A percentile compares a stretch with the other conserved stretches of the same genome.
Conservation (phyloP, 345 rosid species). For the Eucalyptus guilfoylei region DNA sequence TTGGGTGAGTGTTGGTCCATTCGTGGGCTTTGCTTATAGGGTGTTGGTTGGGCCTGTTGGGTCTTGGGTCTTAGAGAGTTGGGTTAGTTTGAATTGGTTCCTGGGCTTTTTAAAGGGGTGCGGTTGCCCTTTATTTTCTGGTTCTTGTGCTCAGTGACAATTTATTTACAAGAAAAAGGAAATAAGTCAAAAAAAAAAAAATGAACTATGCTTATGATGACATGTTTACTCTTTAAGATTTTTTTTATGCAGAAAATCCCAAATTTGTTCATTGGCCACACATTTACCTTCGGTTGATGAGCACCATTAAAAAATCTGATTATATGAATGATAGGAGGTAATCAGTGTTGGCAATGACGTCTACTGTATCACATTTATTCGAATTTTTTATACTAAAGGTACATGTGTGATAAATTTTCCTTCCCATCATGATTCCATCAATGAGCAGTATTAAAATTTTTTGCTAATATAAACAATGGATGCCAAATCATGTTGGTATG, state of each 20-base stretch:
- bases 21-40: not conserved
- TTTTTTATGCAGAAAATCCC: not conserved
- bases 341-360: not conserved
- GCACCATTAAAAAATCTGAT: not conserved
- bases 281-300: not conserved
- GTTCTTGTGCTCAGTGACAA: not conserved
- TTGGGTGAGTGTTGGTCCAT: not conserved
- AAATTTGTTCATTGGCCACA: fast-evolving
- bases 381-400: no score
- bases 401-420: not conserved
- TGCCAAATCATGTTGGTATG: fast-evolving
- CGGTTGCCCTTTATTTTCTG: not conserved
- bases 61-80: not conserved
- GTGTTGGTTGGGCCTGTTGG: not conserved
- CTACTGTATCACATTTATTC: not conserved
- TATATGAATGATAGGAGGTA: not conserved
- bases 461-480: not conserved
- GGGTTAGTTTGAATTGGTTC: not conserved
- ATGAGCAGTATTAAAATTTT: no score
- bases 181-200: not conserved
- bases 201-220: no score
- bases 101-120: not conserved
- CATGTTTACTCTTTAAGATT: not conserved
- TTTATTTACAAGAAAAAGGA: not conserved
- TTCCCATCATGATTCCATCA: not conserved